phyloP scores from a whole-genome alignment of 306 rosid species.

The Pterocarpus santalinus region DNA sequence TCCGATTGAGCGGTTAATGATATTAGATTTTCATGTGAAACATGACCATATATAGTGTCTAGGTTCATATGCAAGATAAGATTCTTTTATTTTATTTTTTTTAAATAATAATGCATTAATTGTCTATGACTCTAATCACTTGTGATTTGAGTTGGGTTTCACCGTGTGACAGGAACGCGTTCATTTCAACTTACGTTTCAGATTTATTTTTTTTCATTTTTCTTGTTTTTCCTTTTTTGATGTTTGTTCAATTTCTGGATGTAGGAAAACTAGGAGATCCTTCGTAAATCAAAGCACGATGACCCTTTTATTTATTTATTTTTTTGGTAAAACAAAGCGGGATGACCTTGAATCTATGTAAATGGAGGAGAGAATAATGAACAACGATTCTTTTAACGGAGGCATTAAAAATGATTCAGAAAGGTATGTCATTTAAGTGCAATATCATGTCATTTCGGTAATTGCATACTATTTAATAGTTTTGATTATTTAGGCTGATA shows the following conservation, averaged over 20 bases:
- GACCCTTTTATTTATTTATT: no score
- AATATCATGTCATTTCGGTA: background rate
- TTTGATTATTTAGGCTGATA: constrained; percentile 4
- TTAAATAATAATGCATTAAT: background rate
- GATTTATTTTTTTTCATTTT: background rate
- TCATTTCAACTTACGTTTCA: constrained; percentile 2
- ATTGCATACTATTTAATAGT: constrained; percentile 14
- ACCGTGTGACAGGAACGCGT: background rate
- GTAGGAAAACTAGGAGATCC: constrained; percentile 56
- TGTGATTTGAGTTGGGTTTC: background rate
- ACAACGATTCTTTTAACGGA: constrained; percentile 41
- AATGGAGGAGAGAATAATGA: constrained; percentile 42
- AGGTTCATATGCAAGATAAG: no score
- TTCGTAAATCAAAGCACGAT: constrained; percentile 45
- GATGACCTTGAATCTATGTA: constrained; percentile 49
- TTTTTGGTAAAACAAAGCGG: no score
- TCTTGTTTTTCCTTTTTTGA: background rate
- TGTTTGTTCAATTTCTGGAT: constrained; percentile 39
- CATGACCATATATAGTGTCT: no score
- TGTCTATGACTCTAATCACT: background rate
- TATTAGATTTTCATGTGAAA: no score
- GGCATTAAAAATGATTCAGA: constrained; percentile 40
- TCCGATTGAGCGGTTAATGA: no score
- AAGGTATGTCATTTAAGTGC: constrained; percentile 45
- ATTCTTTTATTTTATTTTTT: no score